Conservation (phyloP, 139 green algal genomes). For the Chlamydomonas eustigma region DNA sequence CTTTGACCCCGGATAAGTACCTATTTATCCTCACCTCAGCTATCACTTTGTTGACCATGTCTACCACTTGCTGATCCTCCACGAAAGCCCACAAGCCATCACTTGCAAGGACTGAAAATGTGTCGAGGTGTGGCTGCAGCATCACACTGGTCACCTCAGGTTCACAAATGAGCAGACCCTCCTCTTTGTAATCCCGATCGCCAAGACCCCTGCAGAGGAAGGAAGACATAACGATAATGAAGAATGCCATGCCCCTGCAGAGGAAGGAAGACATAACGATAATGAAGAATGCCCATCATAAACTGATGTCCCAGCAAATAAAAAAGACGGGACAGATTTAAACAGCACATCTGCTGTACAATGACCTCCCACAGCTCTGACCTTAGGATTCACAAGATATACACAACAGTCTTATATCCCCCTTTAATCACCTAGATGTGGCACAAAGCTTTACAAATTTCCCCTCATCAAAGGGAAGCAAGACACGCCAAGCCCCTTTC, state of each 20-base stretch:
- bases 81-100: constrained; percentile 54
- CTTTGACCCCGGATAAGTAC: too few species aligned
- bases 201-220: constrained; percentile 39
- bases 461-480: neutral
- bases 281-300: too few species aligned
- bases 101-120: constrained; percentile 54
- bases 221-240: neutral
- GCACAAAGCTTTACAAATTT: neutral
- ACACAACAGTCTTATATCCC: too few species aligned
- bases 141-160: constrained; percentile 49
- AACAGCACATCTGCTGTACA: too few species aligned
- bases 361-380: too few species aligned
- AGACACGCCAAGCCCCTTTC: neutral
- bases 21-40: constrained; percentile 18
- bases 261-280: too few species aligned
- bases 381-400: too few species aligned
- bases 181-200: constrained; percentile 73
- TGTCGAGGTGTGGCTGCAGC: constrained; percentile 23
- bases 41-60: constrained; percentile 40
- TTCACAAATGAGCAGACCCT: constrained; percentile 49
- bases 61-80: constrained; percentile 54
- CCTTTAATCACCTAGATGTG: neutral
- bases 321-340: too few species aligned
- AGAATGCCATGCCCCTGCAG: too few species aligned
- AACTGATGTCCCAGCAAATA: too few species aligned